These are phyloP conservation scores for Dioszegia aurantiaca DNA, from an alignment of 768 basidiomycete species.

Conservation along the genomic window DNA sequence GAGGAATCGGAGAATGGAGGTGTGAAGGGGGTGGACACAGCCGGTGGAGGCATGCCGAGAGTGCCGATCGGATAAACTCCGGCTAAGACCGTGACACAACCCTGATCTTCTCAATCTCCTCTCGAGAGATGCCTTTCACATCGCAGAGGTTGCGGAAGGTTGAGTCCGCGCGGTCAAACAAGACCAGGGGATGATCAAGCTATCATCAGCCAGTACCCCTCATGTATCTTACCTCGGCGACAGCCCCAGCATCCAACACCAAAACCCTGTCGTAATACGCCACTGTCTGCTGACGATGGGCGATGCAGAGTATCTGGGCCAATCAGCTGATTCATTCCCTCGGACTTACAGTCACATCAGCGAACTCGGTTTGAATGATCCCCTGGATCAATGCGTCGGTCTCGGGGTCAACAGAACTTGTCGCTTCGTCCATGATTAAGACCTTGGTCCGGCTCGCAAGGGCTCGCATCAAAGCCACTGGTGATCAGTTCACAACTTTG, in stretches of 20 bases:
- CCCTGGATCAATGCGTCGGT: slow-evolving; percentile 63
- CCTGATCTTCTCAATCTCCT: slow-evolving; percentile 11
- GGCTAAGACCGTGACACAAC: too few relatives aligned
- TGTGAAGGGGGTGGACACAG: too few relatives aligned
- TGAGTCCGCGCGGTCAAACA: slow-evolving; percentile 5
- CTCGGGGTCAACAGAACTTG: slow-evolving; percentile 56
- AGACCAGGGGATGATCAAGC: slow-evolving; percentile 1
- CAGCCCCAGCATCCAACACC: slow-evolving; percentile 44
- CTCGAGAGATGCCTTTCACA: slow-evolving; percentile 15
- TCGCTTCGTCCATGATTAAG: slow-evolving; percentile 61
- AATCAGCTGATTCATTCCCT: not conserved
- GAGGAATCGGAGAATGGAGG: too few relatives aligned
- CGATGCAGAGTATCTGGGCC: slow-evolving; percentile 37
- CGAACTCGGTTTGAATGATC: slow-evolving; percentile 65
- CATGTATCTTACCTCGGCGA: slow-evolving; percentile 45
- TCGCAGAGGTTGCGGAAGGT: slow-evolving; percentile 12
- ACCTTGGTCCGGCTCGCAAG: slow-evolving; percentile 63
- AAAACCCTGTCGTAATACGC: slow-evolving; percentile 51
- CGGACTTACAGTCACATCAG: slow-evolving; percentile 28
- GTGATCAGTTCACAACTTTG: slow-evolving; percentile 1
- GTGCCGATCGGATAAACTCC: too few relatives aligned
- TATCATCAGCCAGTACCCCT: slow-evolving; percentile 42
- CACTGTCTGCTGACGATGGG: slow-evolving; percentile 43
- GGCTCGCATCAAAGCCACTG: slow-evolving; percentile 62
- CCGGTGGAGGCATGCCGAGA: too few relatives aligned